These are phyloP conservation scores for Trichoderma erinaceum DNA, from an alignment of 495 filamentous ascomycete species.

Conservation along the genomic window DNA sequence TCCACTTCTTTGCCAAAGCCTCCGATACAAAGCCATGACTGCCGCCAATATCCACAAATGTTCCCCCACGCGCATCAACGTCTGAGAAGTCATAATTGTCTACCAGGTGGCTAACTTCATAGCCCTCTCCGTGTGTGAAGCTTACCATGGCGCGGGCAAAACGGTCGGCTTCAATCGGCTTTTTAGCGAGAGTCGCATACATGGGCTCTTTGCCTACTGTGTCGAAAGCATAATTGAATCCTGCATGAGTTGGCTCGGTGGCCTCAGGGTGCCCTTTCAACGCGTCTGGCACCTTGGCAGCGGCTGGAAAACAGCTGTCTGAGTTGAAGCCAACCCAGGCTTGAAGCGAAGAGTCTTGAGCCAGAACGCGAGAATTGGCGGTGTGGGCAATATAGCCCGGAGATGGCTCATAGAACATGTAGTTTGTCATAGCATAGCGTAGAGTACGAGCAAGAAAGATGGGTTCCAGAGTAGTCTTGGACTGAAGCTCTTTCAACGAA, in stretches of 20 bases:
- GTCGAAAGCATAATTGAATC: constrained; percentile 44
- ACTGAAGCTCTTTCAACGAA: constrained; percentile 38
- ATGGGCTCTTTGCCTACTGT: constrained; percentile 43
- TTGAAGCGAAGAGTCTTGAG: constrained; percentile 36
- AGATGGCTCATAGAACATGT: constrained; percentile 49
- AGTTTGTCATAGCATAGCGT: constrained; percentile 51
- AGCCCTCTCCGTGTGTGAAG: constrained; percentile 44
- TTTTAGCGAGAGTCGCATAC: constrained; percentile 44
- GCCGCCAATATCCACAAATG: constrained; percentile 52
- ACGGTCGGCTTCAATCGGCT: constrained; percentile 39
- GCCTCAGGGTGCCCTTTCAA: constrained; percentile 36
- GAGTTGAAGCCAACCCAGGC: constrained; percentile 47
- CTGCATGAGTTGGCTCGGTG: constrained; percentile 35
- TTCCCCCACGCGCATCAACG: constrained; percentile 34
- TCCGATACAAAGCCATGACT: constrained; percentile 47
- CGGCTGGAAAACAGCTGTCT: constrained; percentile 46
- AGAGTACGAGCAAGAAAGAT: constrained; percentile 45
- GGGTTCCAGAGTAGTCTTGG: constrained; percentile 34
- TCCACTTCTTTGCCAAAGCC: constrained; percentile 41
- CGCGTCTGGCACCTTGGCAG: constrained; percentile 34
- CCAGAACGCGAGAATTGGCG: constrained; percentile 39
- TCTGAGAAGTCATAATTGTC: constrained; percentile 40
- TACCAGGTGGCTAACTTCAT: constrained; percentile 40
- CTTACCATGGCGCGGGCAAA: constrained; percentile 49
- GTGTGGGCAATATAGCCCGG: constrained; percentile 50